Evolutionary conservation across 2,329 filamentous ascomycete genomes (phyloP).

Genomic region (Massarina eburnea): DNA sequence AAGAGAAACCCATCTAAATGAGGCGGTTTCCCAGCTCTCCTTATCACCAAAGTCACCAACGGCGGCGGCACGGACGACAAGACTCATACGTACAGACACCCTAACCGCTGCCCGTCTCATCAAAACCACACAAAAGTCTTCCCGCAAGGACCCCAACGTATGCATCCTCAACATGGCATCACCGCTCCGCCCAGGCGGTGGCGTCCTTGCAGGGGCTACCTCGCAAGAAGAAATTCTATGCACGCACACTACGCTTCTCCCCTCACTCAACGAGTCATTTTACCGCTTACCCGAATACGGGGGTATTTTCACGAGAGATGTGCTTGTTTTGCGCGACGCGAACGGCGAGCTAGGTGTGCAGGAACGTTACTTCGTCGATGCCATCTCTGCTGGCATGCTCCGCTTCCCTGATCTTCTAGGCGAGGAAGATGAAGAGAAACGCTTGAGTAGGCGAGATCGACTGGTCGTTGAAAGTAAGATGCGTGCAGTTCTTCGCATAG

Average conservation of each 20-base stretch:
- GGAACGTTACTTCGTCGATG: conserved; percentile 62
- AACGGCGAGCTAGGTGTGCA: conserved; percentile 44
- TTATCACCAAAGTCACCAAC: no score
- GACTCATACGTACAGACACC: conserved; percentile 55
- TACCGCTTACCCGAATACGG: conserved; percentile 63
- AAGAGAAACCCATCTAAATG: conserved; percentile 12
- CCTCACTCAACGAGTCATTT: conserved; percentile 59
- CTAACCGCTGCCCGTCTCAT: conserved; percentile 54
- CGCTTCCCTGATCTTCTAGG: conserved; percentile 56
- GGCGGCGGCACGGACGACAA: conserved; percentile 40
- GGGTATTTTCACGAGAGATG: conserved; percentile 59
- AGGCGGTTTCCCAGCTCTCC: conserved; percentile 14
- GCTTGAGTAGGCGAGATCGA: conserved; percentile 46
- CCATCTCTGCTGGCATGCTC: conserved; percentile 61
- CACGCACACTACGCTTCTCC: conserved; percentile 60
- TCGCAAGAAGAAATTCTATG: conserved; percentile 66
- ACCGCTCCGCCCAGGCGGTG: conserved; percentile 62
- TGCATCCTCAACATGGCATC: conserved; percentile 67
- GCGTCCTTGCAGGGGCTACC: conserved; percentile 61
- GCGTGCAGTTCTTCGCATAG: conserved; percentile 58
- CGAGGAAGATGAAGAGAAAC: conserved; percentile 28
- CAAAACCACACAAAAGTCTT: conserved; percentile 8
- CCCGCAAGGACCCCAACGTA: conserved; percentile 42
- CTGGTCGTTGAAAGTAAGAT: conserved; percentile 58
- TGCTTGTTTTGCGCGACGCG: conserved; percentile 58